These are phyloP conservation scores for Phytophthora parvispora DNA, from an alignment of 352 stramenopile species.

Conservation along the genomic window DNA sequence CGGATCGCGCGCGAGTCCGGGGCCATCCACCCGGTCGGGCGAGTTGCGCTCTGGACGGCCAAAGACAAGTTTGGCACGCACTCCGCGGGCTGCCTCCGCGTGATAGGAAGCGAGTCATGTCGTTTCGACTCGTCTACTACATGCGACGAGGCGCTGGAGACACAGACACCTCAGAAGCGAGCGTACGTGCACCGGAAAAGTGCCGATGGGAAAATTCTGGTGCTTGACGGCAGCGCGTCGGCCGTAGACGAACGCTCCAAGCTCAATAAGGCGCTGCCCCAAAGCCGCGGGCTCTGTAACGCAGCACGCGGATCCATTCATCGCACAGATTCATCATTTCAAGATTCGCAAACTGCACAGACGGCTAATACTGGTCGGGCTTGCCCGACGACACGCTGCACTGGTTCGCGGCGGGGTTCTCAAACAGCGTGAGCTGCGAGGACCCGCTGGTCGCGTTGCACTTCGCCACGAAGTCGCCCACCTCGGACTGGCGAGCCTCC, in stretches of 20 bases:
- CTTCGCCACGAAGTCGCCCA: slow-evolving; percentile 57
- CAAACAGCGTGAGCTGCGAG: slow-evolving; percentile 54
- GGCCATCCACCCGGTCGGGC: slow-evolving; percentile 1
- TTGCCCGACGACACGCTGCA: slow-evolving; percentile 35
- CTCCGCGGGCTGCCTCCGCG: slow-evolving; percentile 7
- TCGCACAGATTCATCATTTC: neutral
- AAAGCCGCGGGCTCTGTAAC: slow-evolving; percentile 4
- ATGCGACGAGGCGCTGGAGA: slow-evolving; percentile 16
- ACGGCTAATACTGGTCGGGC: neutral
- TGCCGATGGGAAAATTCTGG: no score
- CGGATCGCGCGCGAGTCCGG: neutral
- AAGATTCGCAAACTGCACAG: neutral
- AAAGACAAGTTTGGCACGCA: slow-evolving; percentile 24
- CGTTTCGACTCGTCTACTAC: slow-evolving; percentile 29
- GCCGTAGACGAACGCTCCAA: slow-evolving; percentile 21
- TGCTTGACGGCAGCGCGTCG: neutral
- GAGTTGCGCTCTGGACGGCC: slow-evolving; percentile 6
- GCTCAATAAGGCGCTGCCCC: slow-evolving; percentile 3
- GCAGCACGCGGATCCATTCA: no score
- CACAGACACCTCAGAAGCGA: neutral
- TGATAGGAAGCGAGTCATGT: slow-evolving; percentile 7
- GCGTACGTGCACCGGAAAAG: slow-evolving; percentile 7
- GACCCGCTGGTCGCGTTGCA: slow-evolving; percentile 45
- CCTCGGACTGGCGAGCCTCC: slow-evolving; percentile 36
- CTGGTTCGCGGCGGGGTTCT: slow-evolving; percentile 56